Evolutionary conservation across 1,139 yeast genomes (phyloP).

Genomic region (Saccharomyces hybrid): DNA sequence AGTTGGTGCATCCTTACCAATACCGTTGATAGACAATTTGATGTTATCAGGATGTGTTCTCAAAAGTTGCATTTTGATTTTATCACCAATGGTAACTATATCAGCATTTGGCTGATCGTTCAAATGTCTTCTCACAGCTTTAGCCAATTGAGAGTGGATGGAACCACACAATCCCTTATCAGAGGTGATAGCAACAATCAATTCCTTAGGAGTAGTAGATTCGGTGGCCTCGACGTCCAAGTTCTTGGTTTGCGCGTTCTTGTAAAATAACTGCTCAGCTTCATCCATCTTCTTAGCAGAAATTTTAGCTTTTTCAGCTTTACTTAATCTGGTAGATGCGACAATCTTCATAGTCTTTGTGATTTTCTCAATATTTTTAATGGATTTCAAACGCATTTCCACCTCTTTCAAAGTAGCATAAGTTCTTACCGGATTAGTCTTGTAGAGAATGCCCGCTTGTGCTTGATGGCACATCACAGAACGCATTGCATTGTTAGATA

Average conservation of each 20-base stretch:
- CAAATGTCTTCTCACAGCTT: slow-evolving; percentile 69
- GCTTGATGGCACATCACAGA: slow-evolving; percentile 2
- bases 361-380: slow-evolving; percentile 97
- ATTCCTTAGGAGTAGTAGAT: slow-evolving; percentile 49
- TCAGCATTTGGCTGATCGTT: slow-evolving; percentile 62
- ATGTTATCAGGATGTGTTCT: slow-evolving; percentile 72
- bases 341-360: slow-evolving; percentile 99
- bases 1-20: slow-evolving; percentile 95
- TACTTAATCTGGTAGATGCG: slow-evolving; percentile 92
- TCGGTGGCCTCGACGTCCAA: slow-evolving; percentile 38
- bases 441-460: not conserved
- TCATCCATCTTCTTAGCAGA: slow-evolving; percentile 80
- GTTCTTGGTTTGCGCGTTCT: slow-evolving; percentile 66
- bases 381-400: slow-evolving; percentile 95
- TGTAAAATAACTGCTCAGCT: slow-evolving; percentile 72
- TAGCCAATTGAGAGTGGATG: slow-evolving; percentile 89
- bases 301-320: slow-evolving; percentile 93
- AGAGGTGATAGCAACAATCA: slow-evolving; percentile 82
- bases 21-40: slow-evolving; percentile 74
- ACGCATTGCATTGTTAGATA: slow-evolving; percentile 1
- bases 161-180: slow-evolving; percentile 99
- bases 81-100: slow-evolving; percentile 87
- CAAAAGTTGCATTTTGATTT: slow-evolving; percentile 76
- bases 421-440: slow-evolving; percentile 43
- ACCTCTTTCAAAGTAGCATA: slow-evolving; percentile 98